phyloP scores from a whole-genome alignment of 2,329 filamentous ascomycete genomes.

The Fusarium torulosum region DNA sequence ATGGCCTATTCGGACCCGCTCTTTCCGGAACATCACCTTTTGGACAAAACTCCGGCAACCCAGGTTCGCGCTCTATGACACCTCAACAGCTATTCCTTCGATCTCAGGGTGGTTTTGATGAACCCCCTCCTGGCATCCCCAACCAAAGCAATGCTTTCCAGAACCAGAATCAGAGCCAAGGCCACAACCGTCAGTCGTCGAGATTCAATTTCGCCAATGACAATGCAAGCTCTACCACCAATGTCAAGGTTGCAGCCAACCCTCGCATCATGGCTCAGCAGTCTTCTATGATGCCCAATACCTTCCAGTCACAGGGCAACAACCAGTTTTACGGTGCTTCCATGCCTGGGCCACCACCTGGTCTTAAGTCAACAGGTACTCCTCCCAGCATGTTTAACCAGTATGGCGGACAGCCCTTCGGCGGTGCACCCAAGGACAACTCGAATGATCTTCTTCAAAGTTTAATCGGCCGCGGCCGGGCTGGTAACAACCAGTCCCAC shows the following conservation, averaged over 20 bases:
- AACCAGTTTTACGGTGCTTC: conserved; percentile 85
- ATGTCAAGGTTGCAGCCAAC: conserved; percentile 82
- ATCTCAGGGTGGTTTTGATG: conserved; percentile 69
- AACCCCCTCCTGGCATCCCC: conserved; percentile 70
- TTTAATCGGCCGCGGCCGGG: conserved; percentile 78
- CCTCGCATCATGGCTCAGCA: conserved; percentile 86
- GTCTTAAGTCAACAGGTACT: conserved; percentile 93
- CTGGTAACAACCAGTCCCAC: conserved; percentile 77
- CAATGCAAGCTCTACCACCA: conserved; percentile 60
- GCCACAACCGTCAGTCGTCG: conserved; percentile 85
- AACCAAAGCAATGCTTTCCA: conserved; percentile 63
- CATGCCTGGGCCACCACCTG: conserved; percentile 93
- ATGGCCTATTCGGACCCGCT: conserved; percentile 67
- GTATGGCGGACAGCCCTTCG: conserved; percentile 81
- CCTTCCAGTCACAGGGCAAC: conserved; percentile 69
- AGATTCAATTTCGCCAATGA: conserved; percentile 91
- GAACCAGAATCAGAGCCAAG: conserved; percentile 56
- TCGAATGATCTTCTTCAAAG: conserved; percentile 78
- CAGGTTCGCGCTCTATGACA: conserved; percentile 78
- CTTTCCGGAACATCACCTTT: conserved; percentile 61
- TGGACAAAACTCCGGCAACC: conserved; percentile 62
- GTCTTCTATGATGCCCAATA: conserved; percentile 84
- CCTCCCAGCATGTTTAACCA: conserved; percentile 96
- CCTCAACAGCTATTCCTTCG: conserved; percentile 81
- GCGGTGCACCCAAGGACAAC: conserved; percentile 75